Percentiles rank a stretch among this genome's conserved stretches.
Conservation (phyloP, 108 stramenopile genomes). For the Pseudonitzschia multiseries region DNA sequence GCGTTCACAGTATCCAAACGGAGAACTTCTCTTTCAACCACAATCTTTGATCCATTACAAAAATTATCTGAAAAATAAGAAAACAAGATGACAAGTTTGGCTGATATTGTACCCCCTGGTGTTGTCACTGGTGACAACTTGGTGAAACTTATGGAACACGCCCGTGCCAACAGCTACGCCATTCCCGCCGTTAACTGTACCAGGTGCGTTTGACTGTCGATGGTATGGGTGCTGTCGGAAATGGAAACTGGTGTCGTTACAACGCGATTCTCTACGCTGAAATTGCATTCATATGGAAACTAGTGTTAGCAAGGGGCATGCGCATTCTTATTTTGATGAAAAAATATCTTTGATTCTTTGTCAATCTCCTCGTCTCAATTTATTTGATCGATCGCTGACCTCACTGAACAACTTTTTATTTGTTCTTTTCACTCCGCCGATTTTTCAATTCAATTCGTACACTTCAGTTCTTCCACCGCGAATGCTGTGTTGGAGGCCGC, state of each 20-base stretch:
- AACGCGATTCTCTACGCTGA: no score
- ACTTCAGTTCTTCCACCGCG: conserved; percentile 82
- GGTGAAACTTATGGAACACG: conserved; percentile 82
- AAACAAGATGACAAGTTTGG: conserved; percentile 42
- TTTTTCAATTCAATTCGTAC: background rate
- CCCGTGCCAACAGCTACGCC: conserved; percentile 86
- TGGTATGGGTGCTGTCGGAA: background rate
- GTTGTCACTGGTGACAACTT: conserved; percentile 85
- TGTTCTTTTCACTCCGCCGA: background rate
- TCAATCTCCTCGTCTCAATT: no score
- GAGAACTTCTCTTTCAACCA: background rate
- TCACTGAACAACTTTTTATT: background rate
- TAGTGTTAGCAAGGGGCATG: no score
- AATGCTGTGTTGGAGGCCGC: conserved; percentile 93
- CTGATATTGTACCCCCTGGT: conserved; percentile 59
- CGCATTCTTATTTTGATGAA: no score
- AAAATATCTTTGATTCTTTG: no score
- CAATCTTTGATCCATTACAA: background rate
- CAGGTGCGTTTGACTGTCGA: conserved; percentile 54
- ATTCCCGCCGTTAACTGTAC: conserved; percentile 97
- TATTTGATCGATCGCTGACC: no score
- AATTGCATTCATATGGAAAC: no score
- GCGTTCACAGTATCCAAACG: background rate
- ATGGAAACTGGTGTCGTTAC: no score
- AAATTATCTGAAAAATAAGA: no score